Evolutionary conservation across 768 basidiomycete species (phyloP), one percentile per base, ranked within the genome.

Genomic region (Cubamyces lactineus): DNA sequence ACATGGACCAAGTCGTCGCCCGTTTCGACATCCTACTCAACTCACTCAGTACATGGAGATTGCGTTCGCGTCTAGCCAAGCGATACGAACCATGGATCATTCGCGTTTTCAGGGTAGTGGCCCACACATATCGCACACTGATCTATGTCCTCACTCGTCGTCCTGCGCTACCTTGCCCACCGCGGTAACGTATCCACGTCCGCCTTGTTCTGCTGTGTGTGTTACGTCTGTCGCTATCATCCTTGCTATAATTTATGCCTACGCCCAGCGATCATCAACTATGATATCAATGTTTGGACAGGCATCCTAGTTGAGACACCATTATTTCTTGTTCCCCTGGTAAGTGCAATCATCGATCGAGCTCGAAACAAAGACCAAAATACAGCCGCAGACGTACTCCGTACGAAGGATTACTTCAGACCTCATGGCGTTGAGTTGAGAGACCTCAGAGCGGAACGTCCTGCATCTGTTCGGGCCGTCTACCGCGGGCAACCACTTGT

Each of bases 41-140:
- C 0, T 42, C 49, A 1, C 51, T 76, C 1, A 63, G 62, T 16
- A 41, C n/a, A 19, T 66, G 67, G 69, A 72, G 68, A 50, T 65
- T 76, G 5, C 76, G 78, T 0, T 69, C 74, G 3, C 71, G 77
- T 0, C 59, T 75, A 2, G 51, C 30, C 8, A 21, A 2, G 12
- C 50, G 42, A 7, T 17, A 61, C 42, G 64, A 65, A 50, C 26
- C 23, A 24, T 26, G 21, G 55, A 5, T 58, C 9, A 3, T 39
- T 6, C 40, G 41, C 8, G 24, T 42, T 16, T 53, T 57, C 26
- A 15, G 30, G 21, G 41, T 13, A 7, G 38, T 47, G 4, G 26
- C 55, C 34, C 63, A 65, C 46, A 21, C 40, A 2, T 61, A 57
- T 30, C 54, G 56, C 5, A 65, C 54, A 17, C 3, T 53, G 8